phyloP scores from a whole-genome alignment of 2,329 filamentous ascomycete genomes.

The Sporothrix euskadiensis region DNA sequence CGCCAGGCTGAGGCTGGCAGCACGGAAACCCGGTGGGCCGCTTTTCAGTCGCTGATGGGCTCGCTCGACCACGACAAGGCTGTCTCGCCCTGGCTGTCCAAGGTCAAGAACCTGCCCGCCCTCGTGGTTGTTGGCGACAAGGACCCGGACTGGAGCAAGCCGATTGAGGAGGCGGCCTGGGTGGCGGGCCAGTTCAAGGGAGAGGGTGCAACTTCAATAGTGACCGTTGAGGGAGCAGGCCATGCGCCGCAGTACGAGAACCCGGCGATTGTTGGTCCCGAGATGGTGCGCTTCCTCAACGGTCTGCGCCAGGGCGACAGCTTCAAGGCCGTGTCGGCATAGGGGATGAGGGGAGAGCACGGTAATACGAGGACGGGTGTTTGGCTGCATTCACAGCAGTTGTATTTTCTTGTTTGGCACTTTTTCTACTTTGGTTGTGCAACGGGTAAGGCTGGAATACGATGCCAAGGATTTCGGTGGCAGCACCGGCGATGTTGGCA shows the following conservation, averaged over 20 bases:
- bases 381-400: background rate
- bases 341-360: background rate
- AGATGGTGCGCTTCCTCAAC: conserved; percentile 28
- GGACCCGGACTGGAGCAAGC: conserved; percentile 34
- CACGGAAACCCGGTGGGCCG: conserved; percentile 26
- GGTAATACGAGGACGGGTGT: background rate
- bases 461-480: background rate
- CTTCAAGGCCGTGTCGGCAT: conserved; percentile 2
- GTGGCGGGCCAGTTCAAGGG: conserved; percentile 30
- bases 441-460: background rate
- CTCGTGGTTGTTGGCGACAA: conserved; percentile 34
- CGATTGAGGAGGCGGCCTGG: conserved; percentile 33
- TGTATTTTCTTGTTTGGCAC: background rate
- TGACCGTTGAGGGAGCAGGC: conserved; percentile 29
- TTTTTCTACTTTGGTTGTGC: background rate
- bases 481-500: background rate
- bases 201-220: conserved; percentile 5
- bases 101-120: conserved; percentile 26
- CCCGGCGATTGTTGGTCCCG: conserved; percentile 29
- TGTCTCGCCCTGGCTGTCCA: conserved; percentile 27
- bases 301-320: conserved; percentile 21
- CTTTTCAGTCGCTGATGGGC: conserved; percentile 28
- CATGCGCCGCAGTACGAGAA: conserved; percentile 34
- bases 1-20: background rate
- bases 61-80: conserved; percentile 28